These are phyloP conservation scores for Lichtheimia ramosa DNA, from an alignment of 371 early-diverging fungal species.

Conservation along the genomic window DNA sequence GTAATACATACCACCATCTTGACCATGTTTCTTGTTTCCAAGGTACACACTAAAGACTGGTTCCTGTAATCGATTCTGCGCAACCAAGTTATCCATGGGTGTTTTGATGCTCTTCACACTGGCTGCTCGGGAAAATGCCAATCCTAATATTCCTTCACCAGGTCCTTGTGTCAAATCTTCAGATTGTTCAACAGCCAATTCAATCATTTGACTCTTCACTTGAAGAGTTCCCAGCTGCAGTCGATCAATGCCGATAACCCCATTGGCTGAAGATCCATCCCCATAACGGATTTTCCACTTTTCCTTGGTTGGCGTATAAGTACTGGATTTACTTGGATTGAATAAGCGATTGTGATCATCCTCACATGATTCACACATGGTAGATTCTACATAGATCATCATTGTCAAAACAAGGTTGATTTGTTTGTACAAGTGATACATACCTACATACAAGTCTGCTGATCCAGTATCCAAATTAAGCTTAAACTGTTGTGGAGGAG, in stretches of 20 bases:
- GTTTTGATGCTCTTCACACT: slow-evolving; percentile 36
- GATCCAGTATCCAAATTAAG: slow-evolving; percentile 90
- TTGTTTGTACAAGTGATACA: background rate
- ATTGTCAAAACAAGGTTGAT: background rate
- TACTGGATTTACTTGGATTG: slow-evolving; percentile 31
- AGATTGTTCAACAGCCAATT: slow-evolving; percentile 36
- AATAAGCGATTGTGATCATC: slow-evolving; percentile 25
- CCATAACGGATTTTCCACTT: slow-evolving; percentile 45
- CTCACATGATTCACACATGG: slow-evolving; percentile 20
- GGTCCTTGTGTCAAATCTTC: slow-evolving; percentile 21
- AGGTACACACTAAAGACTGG: slow-evolving; percentile 33
- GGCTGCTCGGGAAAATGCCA: slow-evolving; percentile 36
- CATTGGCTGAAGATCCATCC: slow-evolving; percentile 42
- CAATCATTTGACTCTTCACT: slow-evolving; percentile 37
- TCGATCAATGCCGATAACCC: slow-evolving; percentile 37
- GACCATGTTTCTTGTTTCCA: slow-evolving; percentile 20
- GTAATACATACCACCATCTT: slow-evolving; percentile 30
- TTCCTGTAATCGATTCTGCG: slow-evolving; percentile 15
- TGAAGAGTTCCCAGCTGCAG: slow-evolving; percentile 42
- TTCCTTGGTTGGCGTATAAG: slow-evolving; percentile 35
- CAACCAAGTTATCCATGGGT: slow-evolving; percentile 24
- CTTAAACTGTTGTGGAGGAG: slow-evolving; percentile 75
- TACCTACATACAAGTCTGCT: slow-evolving; percentile 38
- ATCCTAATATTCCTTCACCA: slow-evolving; percentile 44
- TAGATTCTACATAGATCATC: slow-evolving; percentile 19